Base-by-base conservation (phyloP, 352 stramenopile genomes). In the Phytophthora idaei region DNA sequence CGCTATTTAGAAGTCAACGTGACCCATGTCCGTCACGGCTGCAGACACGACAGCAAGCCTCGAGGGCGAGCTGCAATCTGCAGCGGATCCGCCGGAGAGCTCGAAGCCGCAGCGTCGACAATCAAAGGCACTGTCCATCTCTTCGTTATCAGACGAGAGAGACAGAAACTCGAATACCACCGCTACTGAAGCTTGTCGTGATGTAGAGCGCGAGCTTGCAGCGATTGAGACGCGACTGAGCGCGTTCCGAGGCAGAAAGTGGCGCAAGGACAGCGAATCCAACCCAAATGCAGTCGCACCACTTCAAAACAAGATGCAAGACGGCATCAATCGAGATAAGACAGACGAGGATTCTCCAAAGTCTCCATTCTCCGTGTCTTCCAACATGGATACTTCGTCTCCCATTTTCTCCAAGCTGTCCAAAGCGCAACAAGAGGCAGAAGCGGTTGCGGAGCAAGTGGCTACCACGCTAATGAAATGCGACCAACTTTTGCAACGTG, bases 391-490 rank as follows among this genome's bases (percentile, higher is more conserved):
- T 21, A 15, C 60, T 8, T 53, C 61, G 17, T 70, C 46, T 1
- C 45, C 51, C 1, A 67, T 39, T 28, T 36, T 49, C 29, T 60
- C 48, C 11, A 76, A 66, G n/a, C 39, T 62, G 21, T 67, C 45
- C 17, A 64, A 74, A 14, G 62, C 61, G 8, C 62, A 76, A 15
- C 69, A 78, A 57, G 55, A 79, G 31, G 75, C 76, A 1, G 79
- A 71, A 6, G 62, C 85, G 39, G 75, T 89, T 1, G 77, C 71
- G 0, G 74, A 88, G 12, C 78, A 90, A 63, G 73, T 91, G 12
- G 83, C 87, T 45, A 77, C 58, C 45, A 80, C 81, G 39, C 57
- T 91, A 4, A 48, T 63, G 10, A 83, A 81, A 31, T 91, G 80
- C 42, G 77, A 90, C 17, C 70, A 74, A 21, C 76, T 91, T 10